A percentile compares a stretch with the other conserved stretches of the same genome.
These are phyloP conservation scores for Aurifilum marmelostoma DNA, from an alignment of 2,329 filamentous ascomycete genomes.

Conservation along the genomic window DNA sequence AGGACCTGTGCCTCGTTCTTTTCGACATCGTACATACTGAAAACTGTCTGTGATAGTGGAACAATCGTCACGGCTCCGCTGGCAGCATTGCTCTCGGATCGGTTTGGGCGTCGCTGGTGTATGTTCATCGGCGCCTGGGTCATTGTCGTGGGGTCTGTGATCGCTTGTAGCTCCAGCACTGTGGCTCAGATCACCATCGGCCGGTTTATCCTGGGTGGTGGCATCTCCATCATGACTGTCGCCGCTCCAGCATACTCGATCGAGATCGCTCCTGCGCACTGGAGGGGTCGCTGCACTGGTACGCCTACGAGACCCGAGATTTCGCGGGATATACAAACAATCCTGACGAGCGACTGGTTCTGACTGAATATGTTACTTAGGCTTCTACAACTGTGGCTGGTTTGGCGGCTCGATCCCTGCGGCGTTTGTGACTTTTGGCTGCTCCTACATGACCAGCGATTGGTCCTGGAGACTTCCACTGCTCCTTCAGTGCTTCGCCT, in stretches of 20 bases:
- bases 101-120: slow-evolving; percentile 46
- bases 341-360: not conserved
- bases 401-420: slow-evolving; percentile 56
- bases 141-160: slow-evolving; percentile 50
- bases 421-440: slow-evolving; percentile 52
- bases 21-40: not conserved
- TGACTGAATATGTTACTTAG: slow-evolving; percentile 18
- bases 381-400: slow-evolving; percentile 58
- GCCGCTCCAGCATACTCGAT: slow-evolving; percentile 52
- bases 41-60: slow-evolving; percentile 40
- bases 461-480: slow-evolving; percentile 55
- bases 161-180: slow-evolving; percentile 43
- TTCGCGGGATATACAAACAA: too few relatives aligned
- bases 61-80: slow-evolving; percentile 45
- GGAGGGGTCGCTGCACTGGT: slow-evolving; percentile 53
- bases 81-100: slow-evolving; percentile 50
- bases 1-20: too few relatives aligned
- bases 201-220: slow-evolving; percentile 50
- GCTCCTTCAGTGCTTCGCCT: slow-evolving; percentile 51
- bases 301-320: slow-evolving; percentile 25
- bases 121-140: slow-evolving; percentile 50
- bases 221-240: slow-evolving; percentile 53
- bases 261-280: slow-evolving; percentile 53
- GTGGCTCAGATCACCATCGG: slow-evolving; percentile 49
- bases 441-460: slow-evolving; percentile 47